Percentiles rank a stretch among this genome's conserved stretches.
Conservation (phyloP, 106 monocot genomes). For the Dactylorhiza incarnata region DNA sequence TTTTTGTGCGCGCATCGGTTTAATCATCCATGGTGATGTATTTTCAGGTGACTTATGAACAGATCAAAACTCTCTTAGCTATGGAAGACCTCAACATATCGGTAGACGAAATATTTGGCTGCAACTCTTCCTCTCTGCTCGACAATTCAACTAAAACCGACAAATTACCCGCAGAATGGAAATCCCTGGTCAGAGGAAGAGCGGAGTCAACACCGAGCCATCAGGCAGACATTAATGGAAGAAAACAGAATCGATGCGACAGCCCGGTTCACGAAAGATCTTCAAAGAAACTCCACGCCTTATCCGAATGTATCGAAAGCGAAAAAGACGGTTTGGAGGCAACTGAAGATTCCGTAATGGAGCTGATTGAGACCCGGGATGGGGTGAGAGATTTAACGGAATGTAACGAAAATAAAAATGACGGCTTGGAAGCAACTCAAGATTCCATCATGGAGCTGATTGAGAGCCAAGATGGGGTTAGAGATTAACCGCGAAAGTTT, state of each 20-base stretch:
- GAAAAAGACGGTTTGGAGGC: conserved; percentile 16
- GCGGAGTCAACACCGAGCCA: conserved; percentile 1
- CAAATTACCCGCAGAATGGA: not conserved
- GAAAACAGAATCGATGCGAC: conserved; percentile 17
- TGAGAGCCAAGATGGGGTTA: not conserved
- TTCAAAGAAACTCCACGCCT: conserved; percentile 32
- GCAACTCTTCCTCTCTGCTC: not conserved
- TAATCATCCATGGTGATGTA: not conserved
- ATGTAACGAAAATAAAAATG: not conserved
- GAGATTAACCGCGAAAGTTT: not conserved
- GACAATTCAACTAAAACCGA: not conserved
- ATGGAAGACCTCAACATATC: conserved; percentile 50
- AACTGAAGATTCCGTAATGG: conserved; percentile 37
- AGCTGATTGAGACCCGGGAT: conserved; percentile 36
- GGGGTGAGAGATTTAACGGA: conserved; percentile 36
- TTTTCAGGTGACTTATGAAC: conserved; percentile 65
- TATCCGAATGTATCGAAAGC: conserved; percentile 8
- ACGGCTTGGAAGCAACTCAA: conserved; percentile 32
- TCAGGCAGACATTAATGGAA: conserved; percentile 6
- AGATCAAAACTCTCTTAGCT: conserved; percentile 51
- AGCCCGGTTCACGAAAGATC: conserved; percentile 14
- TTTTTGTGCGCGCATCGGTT: not conserved
- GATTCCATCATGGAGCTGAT: conserved; percentile 8
- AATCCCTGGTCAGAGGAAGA: conserved; percentile 3
- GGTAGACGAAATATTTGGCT: conserved; percentile 30